phyloP scores from a whole-genome alignment of 805 yeast species.

The Yarrowia divulgata region DNA sequence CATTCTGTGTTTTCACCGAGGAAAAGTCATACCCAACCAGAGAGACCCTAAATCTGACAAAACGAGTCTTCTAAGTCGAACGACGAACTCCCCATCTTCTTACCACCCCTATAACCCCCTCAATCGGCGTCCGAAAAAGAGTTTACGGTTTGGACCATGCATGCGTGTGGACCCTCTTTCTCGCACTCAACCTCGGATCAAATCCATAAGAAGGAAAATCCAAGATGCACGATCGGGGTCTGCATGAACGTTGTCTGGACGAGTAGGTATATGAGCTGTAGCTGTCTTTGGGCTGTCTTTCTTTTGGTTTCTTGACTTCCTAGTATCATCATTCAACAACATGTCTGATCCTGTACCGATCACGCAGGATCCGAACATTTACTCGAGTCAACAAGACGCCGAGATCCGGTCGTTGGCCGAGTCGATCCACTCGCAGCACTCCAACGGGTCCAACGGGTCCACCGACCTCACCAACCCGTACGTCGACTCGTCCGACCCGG shows the following conservation, averaged over 20 bases:
- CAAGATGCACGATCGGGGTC: constrained; percentile 4
- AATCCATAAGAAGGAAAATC: not conserved
- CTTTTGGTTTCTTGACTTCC: not conserved
- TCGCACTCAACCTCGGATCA: not conserved
- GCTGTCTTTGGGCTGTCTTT: too few relatives aligned
- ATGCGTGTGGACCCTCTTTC: not conserved
- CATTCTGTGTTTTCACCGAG: not conserved
- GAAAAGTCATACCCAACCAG: rapidly evolving
- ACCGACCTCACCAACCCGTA: constrained; percentile 44
- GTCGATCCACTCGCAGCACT: constrained; percentile 23
- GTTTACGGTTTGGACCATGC: not conserved
- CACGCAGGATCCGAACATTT: constrained; percentile 31
- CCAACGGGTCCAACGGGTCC: constrained; percentile 22
- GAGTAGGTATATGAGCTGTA: constrained; percentile 11
- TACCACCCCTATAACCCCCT: too few relatives aligned
- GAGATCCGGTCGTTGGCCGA: constrained; percentile 38
- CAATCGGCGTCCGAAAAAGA: not conserved
- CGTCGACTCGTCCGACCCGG: constrained; percentile 51
- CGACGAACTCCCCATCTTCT: not conserved
- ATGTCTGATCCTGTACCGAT: constrained; percentile 25
- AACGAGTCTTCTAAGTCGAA: not conserved
- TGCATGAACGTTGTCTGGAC: constrained; percentile 14
- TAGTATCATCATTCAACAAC: too few relatives aligned
- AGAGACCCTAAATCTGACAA: not conserved
- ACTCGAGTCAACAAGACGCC: constrained; percentile 26